These are phyloP conservation scores for Acanthamoeba sp. DNA, from an alignment of 208 protist genomes.

Conservation along the genomic window DNA sequence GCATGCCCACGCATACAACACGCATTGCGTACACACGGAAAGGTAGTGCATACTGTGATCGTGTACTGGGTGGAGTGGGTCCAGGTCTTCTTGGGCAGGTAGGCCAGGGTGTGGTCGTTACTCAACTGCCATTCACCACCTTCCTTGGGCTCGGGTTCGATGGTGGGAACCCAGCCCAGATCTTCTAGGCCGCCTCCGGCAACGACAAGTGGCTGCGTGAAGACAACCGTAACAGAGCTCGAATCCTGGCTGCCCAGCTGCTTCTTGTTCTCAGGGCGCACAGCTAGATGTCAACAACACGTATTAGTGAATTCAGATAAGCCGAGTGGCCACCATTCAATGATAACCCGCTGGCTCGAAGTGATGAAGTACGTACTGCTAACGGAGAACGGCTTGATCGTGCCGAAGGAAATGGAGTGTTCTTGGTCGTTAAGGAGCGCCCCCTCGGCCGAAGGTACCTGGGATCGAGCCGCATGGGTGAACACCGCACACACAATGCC, in stretches of 20 bases:
- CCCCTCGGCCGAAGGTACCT: slow-evolving; percentile 71
- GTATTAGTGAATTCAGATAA: no score
- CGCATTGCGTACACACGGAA: background rate
- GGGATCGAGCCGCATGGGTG: background rate
- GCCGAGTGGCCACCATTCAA: background rate
- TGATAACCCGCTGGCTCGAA: background rate
- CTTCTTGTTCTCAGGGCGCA: background rate
- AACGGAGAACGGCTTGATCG: background rate
- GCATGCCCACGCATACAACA: background rate
- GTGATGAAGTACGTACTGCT: background rate
- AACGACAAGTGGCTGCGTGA: background rate
- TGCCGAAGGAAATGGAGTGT: slow-evolving; percentile 1
- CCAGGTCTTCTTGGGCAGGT: background rate
- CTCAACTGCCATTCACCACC: slow-evolving; percentile 13
- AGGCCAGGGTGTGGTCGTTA: background rate
- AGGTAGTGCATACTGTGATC: slow-evolving; percentile 3
- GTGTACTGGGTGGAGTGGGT: slow-evolving; percentile 38
- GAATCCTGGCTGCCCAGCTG: background rate
- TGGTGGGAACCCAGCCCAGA: background rate
- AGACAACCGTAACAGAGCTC: background rate
- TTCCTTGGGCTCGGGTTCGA: background rate
- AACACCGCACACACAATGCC: no score
- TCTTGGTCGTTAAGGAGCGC: slow-evolving; percentile 28
- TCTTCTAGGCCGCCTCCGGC: background rate
- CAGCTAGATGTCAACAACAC: no score